Percentiles rank a stretch among this genome's conserved stretches.
Conservation (phyloP, 495 filamentous ascomycete species). For the Beverwykella pulmonaria region DNA sequence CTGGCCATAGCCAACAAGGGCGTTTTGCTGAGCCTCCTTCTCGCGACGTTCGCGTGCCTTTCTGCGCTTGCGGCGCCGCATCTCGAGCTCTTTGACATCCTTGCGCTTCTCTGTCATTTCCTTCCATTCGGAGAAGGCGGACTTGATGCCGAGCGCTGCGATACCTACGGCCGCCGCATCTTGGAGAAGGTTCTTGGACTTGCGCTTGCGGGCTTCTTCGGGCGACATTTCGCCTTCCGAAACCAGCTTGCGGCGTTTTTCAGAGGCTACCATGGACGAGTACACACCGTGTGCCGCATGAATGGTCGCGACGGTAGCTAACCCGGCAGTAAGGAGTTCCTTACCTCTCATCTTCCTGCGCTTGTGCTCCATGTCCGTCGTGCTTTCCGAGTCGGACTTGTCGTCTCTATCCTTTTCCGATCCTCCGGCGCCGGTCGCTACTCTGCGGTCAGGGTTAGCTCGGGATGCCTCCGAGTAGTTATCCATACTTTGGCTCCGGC, state of each 20-base stretch:
- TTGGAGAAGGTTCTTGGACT: slow-evolving; percentile 71
- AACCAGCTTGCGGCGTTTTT: slow-evolving; percentile 69
- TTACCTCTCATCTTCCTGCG: slow-evolving; percentile 81
- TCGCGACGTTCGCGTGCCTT: slow-evolving; percentile 37
- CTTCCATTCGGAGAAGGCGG: slow-evolving; percentile 75
- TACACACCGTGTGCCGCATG: slow-evolving; percentile 83
- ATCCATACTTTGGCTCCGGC: slow-evolving; percentile 35
- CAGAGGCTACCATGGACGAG: slow-evolving; percentile 71
- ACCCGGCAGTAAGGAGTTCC: slow-evolving; percentile 77
- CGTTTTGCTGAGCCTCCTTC: slow-evolving; percentile 34
- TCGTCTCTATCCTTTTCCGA: slow-evolving; percentile 54
- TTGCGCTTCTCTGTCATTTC: slow-evolving; percentile 64
- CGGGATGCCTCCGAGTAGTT: slow-evolving; percentile 17
- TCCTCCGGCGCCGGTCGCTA: slow-evolving; percentile 11
- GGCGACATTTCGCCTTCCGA: slow-evolving; percentile 72
- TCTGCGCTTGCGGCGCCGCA: slow-evolving; percentile 47
- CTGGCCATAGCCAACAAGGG: slow-evolving; percentile 21
- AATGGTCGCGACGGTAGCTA: slow-evolving; percentile 86
- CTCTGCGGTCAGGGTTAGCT: slow-evolving; percentile 34
- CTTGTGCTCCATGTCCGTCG: slow-evolving; percentile 74
- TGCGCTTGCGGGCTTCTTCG: slow-evolving; percentile 73
- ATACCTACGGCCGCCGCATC: slow-evolving; percentile 81
- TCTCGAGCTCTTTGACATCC: slow-evolving; percentile 56
- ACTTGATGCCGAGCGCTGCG: slow-evolving; percentile 83
- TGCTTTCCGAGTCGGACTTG: slow-evolving; percentile 66